Base-by-base conservation (phyloP, 768 basidiomycete species). In the Trametes sanguinea region DNA sequence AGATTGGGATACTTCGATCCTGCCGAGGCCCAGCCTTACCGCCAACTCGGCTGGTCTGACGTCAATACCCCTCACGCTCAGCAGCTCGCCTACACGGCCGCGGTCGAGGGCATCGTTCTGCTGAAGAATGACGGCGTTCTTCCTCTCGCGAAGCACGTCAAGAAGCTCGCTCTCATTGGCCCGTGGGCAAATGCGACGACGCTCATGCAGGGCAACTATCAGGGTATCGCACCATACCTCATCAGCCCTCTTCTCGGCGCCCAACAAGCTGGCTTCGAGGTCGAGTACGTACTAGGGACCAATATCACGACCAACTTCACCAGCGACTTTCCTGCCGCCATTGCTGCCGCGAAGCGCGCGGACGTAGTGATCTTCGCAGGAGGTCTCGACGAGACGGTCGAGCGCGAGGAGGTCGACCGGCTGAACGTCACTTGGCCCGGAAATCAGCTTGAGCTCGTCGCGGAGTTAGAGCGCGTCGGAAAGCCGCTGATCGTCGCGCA, bases 81-180 rank as follows among this genome's bases (percentile, higher is more conserved):
- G 62, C 67, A 75, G 16, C 76, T 86, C 13, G 84, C 84, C 2
- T 73, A 81, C 66, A 74, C 76, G 54, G 82, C 81, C 30, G 84
- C 84, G 3, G 71, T 79, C 4, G 81, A 84, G 67, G 82, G 84
- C 22, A 77, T 85, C 3, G 83, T 84, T 16, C 75, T 88, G 6
- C 74, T 88, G 14, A 88, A 88, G 76, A 89, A 88, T 66, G 83
- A 86, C 59, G 81, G 80, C 13, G 79, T 78, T 6, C 74, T 89
- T 2, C 87, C 87, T 2, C 74, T 88, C 45, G 74, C 76, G 22
- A 67, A 68, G 0, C 74, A 72, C 0, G 71, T 80, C 58, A 82
- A 79, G 57, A 81, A 76, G 7, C 69, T 89, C 16, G 86, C 84
- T 7, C 68, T 88, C 44, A 77, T 88, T 54, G 87, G 88, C 0